phyloP scores from a whole-genome alignment of 176 grass and related monocot genomes.

The Eleusine indica region DNA sequence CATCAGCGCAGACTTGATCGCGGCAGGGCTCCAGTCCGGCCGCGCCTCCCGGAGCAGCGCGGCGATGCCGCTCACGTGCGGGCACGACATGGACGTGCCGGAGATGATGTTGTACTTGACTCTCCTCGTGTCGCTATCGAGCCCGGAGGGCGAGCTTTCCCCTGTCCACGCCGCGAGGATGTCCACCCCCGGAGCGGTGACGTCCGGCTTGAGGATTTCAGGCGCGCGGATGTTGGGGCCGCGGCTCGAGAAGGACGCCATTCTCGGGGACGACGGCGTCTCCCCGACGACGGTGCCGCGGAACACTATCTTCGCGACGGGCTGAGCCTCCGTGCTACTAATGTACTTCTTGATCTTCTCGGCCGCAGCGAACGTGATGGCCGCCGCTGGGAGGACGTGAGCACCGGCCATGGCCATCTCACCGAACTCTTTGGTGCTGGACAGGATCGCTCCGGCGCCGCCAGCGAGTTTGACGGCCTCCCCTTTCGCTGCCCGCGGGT shows the following conservation, averaged over 20 bases:
- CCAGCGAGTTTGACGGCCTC: not conserved
- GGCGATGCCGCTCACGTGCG: slow-evolving; percentile 45
- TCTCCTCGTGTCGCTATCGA: not conserved
- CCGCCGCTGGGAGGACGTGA: not conserved
- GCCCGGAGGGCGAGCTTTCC: not conserved
- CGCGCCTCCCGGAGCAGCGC: not conserved
- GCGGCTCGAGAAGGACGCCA: not conserved
- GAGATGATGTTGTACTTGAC: slow-evolving; percentile 54
- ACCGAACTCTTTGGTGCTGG: not conserved
- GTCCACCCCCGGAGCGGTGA: not conserved
- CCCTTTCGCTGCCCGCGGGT: not conserved
- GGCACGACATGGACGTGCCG: slow-evolving; percentile 83
- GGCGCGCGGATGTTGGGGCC: not conserved
- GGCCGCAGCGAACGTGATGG: not conserved
- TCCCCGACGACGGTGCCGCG: not conserved
- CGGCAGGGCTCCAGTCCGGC: not conserved
- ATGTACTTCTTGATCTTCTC: not conserved
- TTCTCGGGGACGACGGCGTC: not conserved
- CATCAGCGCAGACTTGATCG: not conserved
- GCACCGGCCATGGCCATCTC: not conserved
- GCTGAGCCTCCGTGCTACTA: not conserved
- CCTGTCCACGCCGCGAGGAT: not conserved
- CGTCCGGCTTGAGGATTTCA: not conserved
- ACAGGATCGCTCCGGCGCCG: not conserved
- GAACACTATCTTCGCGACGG: not conserved